Evolutionary conservation across 176 grass and related monocot species (phyloP).

Genomic region (Oryza rufipogon): DNA sequence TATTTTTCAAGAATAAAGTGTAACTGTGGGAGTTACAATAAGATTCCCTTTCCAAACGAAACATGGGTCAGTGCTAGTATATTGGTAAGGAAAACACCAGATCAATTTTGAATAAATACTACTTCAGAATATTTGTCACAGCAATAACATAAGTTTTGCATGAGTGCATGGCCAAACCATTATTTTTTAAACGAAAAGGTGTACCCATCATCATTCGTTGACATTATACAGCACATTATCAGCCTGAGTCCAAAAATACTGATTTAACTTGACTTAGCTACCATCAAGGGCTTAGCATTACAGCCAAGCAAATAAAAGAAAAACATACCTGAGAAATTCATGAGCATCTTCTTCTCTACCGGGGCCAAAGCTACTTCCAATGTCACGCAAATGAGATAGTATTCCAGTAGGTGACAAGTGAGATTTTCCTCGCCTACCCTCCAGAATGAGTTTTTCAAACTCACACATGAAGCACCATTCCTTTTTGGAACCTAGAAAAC

Average conservation of each 20-base stretch:
- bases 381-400: slow-evolving; percentile 66
- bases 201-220: not conserved
- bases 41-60: not conserved
- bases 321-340: slow-evolving; percentile 85
- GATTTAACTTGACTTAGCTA: not conserved
- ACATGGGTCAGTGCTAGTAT: not conserved
- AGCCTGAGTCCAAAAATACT: not conserved
- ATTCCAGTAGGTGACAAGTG: slow-evolving; percentile 71
- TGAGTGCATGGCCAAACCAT: slow-evolving; percentile 14
- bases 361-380: slow-evolving; percentile 57
- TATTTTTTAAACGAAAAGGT: not conserved
- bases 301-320: slow-evolving; percentile 11
- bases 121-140: not conserved
- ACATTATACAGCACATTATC: not conserved
- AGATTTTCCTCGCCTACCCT: slow-evolving; percentile 58
- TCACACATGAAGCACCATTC: slow-evolving; percentile 95
- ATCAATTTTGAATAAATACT: slow-evolving; percentile 5
- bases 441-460: slow-evolving; percentile 70
- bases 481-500: slow-evolving; percentile 60
- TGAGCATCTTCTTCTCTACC: slow-evolving; percentile 84
- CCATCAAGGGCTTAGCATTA: slow-evolving; percentile 10
- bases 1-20: not conserved
- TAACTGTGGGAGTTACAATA: not conserved
- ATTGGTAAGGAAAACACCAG: not conserved
- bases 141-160: not conserved